Evolutionary conservation across 2,329 filamentous ascomycete genomes (phyloP), one percentile per base, ranked within the genome.

Genomic region (Alternaria incomplexa): DNA sequence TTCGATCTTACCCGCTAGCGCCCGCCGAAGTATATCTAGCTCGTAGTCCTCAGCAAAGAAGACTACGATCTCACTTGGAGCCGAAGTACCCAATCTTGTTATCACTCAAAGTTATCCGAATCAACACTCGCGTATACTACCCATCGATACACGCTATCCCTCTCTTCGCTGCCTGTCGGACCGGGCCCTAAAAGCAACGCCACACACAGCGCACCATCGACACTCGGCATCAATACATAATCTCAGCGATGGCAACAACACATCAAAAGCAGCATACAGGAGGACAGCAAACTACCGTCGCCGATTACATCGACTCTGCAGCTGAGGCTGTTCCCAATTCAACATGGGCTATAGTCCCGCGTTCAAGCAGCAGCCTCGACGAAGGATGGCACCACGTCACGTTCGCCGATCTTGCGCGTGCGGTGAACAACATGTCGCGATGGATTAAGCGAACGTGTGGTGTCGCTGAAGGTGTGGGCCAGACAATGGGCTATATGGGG

Each of bases 401-500:
- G 3, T 59, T n/a, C 12, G 43, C 50, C 8, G 28, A 59, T 9
- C 22, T 59, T 8, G 50, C 50, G 22, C 43, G 43, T 13, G 50
- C 57, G 23, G 50, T 59, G 1, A 12, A 59, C n/a, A 59, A 17
- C 17, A 26, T 59, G 50, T 30, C 57, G 6, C 30, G 43, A 10
- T 59, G 50, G 50, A 55, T 59, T n/a, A 50, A 59, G 6, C 40
- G 15, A 2, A 55, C 13, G 1, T 55, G 43, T 10, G 57, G 57
- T 26, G 28, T 48, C 10, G 40, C 57, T 12, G 6, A 43, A 22
- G 23, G 23, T 1, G 5, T 11, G 6, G 57, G 57, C 5, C 43
- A 59, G 26, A 47, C 57, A 3, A 59, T 59, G 1, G 57, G 57
- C 12, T 59, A 55, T 2, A 55, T 59, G 43, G 57, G 57, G 57